phyloP scores from a whole-genome alignment of 2,329 filamentous ascomycete genomes.

The Davidsoniella neocaledoniae region DNA sequence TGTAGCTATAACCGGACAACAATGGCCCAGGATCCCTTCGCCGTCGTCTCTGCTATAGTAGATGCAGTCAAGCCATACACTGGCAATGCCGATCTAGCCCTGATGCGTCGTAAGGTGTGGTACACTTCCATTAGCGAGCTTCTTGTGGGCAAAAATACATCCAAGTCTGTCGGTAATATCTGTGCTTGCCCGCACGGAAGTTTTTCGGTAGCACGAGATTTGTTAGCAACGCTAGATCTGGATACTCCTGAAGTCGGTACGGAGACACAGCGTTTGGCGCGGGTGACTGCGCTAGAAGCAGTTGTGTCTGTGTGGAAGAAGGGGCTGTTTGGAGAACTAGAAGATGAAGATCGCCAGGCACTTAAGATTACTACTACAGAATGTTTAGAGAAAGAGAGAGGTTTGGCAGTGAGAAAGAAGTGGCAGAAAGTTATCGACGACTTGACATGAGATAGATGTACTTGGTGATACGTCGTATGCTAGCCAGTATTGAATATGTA shows the following conservation, averaged over 20 bases:
- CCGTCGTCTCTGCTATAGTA: conserved; percentile 25
- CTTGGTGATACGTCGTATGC: no score
- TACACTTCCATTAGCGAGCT: conserved; percentile 33
- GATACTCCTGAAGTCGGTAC: conserved; percentile 30
- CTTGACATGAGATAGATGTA: conserved; percentile 14
- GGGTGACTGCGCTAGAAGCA: conserved; percentile 29
- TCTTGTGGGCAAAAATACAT: conserved; percentile 16
- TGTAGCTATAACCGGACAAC: conserved; percentile 30
- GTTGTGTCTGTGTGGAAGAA: conserved; percentile 26
- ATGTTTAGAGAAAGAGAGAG: conserved; percentile 26
- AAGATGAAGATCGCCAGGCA: conserved; percentile 16
- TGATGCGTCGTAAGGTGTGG: conserved; percentile 33
- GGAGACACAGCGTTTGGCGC: conserved; percentile 32
- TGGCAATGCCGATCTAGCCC: conserved; percentile 21
- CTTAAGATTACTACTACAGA: conserved; percentile 20
- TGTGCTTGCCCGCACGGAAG: conserved; percentile 14
- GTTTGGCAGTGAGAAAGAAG: conserved; percentile 28
- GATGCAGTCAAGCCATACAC: conserved; percentile 26
- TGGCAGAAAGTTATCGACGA: conserved; percentile 23
- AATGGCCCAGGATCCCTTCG: conserved; percentile 22
- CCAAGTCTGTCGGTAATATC: conserved; percentile 20
- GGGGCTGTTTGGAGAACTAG: conserved; percentile 25
- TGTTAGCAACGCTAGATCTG: conserved; percentile 31
- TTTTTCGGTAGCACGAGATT: conserved; percentile 18
- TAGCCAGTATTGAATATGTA: no score